These are phyloP conservation scores for Kwoniella europaea DNA, from an alignment of 768 basidiomycete species.

Conservation along the genomic window DNA sequence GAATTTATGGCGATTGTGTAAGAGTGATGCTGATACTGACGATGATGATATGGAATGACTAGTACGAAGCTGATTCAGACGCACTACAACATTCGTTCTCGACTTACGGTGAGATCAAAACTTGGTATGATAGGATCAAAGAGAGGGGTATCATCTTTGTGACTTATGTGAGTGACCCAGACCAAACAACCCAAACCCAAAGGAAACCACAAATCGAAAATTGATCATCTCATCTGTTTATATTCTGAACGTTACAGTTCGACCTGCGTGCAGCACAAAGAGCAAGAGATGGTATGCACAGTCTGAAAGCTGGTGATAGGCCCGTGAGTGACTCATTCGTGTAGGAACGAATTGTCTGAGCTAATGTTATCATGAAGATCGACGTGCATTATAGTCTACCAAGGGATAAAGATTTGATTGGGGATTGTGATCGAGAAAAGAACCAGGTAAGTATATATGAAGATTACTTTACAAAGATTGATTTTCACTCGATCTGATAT, in stretches of 20 bases:
- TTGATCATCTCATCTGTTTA: no score
- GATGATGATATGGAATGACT: no score
- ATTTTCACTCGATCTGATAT: not conserved
- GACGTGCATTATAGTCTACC: constrained; percentile 98
- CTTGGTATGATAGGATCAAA: constrained; percentile 91
- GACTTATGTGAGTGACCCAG: constrained; percentile 76
- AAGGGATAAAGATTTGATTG: constrained; percentile 75
- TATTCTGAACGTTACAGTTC: constrained; percentile 63
- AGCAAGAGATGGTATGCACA: constrained; percentile 88
- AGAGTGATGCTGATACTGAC: no score
- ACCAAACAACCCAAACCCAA: no score
- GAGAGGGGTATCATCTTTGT: constrained; percentile 99
- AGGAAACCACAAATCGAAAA: no score
- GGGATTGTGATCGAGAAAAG: constrained; percentile 71
- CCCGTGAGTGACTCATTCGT: constrained; percentile 68
- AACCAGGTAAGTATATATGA: constrained; percentile 68
- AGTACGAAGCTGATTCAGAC: constrained; percentile 61
- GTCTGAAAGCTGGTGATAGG: constrained; percentile 81
- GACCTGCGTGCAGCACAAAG: constrained; percentile 91
- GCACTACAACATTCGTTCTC: constrained; percentile 85
- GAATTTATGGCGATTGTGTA: no score
- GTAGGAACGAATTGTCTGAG: not conserved
- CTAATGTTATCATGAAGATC: constrained; percentile 65
- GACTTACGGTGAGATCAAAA: constrained; percentile 93
- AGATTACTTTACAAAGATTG: no score